Conservation (phyloP, 2,329 filamentous ascomycete genomes). For the Fusarium poae region DNA sequence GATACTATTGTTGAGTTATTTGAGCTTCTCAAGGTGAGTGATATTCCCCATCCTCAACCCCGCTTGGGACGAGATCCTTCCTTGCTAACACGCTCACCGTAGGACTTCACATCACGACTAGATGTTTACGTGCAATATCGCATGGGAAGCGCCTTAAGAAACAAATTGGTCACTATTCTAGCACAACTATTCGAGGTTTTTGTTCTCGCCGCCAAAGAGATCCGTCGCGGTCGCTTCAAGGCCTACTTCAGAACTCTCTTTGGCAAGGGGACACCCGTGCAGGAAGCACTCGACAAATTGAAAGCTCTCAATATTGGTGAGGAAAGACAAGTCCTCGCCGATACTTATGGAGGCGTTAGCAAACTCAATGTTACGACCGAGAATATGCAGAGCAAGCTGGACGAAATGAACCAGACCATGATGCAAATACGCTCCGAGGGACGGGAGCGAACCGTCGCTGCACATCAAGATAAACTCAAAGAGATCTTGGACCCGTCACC, state of each 20-base stretch:
- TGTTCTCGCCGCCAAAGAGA: conserved; percentile 58
- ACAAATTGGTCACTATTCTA: conserved; percentile 59
- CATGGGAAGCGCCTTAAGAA: conserved; percentile 55
- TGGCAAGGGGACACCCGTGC: conserved; percentile 57
- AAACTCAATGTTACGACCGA: conserved; percentile 55
- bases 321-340: conserved; percentile 59
- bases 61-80: conserved; percentile 14
- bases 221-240: conserved; percentile 58
- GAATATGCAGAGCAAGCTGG: conserved; percentile 53
- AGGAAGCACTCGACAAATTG: conserved; percentile 57
- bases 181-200: conserved; percentile 61
- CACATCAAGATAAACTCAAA: conserved; percentile 56
- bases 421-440: conserved; percentile 53
- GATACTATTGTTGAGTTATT: conserved; percentile 62
- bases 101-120: conserved; percentile 60
- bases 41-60: conserved; percentile 13
- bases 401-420: conserved; percentile 54
- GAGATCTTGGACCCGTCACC: conserved; percentile 58
- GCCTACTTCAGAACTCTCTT: conserved; percentile 58
- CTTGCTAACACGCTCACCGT: neutral
- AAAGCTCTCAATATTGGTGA: conserved; percentile 58
- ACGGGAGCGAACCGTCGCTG: conserved; percentile 51
- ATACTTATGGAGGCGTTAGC: conserved; percentile 57
- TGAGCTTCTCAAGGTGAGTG: conserved; percentile 54
- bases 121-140: conserved; percentile 57